Evolutionary conservation across 805 yeast genomes (phyloP).

Genomic region (Yarrowia yakushimensis): DNA sequence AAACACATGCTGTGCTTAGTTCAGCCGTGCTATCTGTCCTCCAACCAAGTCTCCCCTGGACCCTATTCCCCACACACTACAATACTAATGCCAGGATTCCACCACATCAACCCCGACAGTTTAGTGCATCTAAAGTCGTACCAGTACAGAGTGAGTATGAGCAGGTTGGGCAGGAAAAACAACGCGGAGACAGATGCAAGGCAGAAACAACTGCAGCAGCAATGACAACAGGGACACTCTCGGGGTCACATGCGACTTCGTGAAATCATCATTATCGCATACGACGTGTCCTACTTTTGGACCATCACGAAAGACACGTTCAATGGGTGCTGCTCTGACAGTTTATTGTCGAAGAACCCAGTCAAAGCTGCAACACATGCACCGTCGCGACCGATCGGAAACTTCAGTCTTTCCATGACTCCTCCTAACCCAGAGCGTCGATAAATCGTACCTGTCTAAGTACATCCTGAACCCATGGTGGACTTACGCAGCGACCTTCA

Average conservation of each 20-base stretch:
- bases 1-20: not conserved
- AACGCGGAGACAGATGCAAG: too few relatives aligned
- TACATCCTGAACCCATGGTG: constrained; percentile 82
- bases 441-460: constrained; percentile 74
- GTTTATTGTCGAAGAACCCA: too few relatives aligned
- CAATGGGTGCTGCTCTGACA: too few relatives aligned
- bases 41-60: not conserved
- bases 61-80: not conserved
- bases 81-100: constrained; percentile 22
- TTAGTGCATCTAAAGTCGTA: constrained; percentile 33
- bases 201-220: too few relatives aligned
- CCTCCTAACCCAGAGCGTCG: constrained; percentile 48
- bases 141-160: constrained; percentile 33
- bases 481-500: constrained; percentile 69
- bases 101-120: constrained; percentile 29
- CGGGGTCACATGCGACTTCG: too few relatives aligned
- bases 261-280: too few relatives aligned
- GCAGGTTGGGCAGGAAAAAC: too few relatives aligned
- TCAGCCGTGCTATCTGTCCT: constrained; percentile 9
- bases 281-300: too few relatives aligned
- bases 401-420: too few relatives aligned
- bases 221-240: not conserved
- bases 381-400: not conserved
- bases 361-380: not conserved
- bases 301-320: not conserved